Conservation (phyloP, 768 basidiomycete species). For the Lyophyllum decastes region DNA sequence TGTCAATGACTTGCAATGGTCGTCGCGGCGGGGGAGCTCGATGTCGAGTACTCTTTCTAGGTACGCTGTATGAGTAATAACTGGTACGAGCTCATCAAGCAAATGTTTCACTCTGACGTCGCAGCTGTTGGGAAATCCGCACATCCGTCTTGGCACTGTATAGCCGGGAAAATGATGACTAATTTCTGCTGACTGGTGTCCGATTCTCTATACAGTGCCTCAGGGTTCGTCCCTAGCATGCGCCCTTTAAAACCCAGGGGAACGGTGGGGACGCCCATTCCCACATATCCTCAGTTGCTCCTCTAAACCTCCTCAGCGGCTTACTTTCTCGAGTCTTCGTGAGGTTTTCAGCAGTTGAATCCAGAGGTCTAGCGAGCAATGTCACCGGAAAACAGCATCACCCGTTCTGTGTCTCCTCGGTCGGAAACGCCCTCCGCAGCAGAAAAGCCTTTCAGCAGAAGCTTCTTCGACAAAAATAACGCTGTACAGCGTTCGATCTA, state of each 20-base stretch:
- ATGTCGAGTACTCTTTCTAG: too few species aligned
- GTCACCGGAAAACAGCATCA: neutral
- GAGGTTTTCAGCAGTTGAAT: neutral
- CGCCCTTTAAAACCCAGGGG: neutral
- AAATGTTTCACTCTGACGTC: too few species aligned
- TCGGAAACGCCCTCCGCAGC: neutral
- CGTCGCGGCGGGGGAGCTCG: too few species aligned
- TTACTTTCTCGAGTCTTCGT: neutral
- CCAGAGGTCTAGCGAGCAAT: neutral
- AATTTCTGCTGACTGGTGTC: neutral
- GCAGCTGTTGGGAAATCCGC: neutral
- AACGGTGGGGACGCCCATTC: neutral
- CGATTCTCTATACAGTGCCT: too few species aligned
- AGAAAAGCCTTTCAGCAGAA: constrained; percentile 17
- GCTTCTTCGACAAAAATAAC: constrained; percentile 30
- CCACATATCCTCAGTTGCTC: neutral
- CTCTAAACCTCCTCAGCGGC: neutral
- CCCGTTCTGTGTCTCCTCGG: neutral
- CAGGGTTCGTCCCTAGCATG: too few species aligned
- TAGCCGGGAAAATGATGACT: neutral
- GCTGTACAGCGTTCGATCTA: constrained; percentile 39
- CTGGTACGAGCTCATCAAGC: too few species aligned
- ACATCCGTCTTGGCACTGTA: neutral
- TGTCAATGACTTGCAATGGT: too few species aligned
- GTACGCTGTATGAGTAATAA: too few species aligned